Evolutionary conservation across 768 basidiomycete species (phyloP), one percentile per base, ranked within the genome.

Genomic region (Podaxis pistillaris): DNA sequence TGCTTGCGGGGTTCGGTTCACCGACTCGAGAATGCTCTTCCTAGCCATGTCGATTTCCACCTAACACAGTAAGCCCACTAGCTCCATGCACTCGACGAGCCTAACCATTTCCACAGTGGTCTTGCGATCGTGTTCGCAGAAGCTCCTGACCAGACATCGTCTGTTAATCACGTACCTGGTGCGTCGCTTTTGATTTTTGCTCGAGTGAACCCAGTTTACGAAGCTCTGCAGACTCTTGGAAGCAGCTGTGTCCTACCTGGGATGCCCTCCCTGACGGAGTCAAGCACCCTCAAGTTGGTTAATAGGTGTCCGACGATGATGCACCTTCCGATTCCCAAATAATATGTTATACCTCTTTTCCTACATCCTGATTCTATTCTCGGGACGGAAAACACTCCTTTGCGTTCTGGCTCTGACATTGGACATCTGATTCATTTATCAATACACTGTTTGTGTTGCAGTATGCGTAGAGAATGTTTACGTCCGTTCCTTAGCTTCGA

Each of bases 111-210:
- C 58, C 37, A 52, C 56, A 72, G 71, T 33, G 75, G 79, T 6
- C 70, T 73, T 12, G 73, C 76, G 3, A 69, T 74, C 30, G 73
- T 78, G 19, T 69, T 76, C 24, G 73, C 75, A 24, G 75, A 78
- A 66, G 69, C 72, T 60, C 63, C 67, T 22, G 63, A 58, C 17
- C 61, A 54, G 1, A 67, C 68, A 19, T 12, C 58, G 2, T 40
- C 40, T 9, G 60, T 51, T n/a, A 49, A 60, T 4, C 70, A 63
- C 62, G 19, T 11, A 17, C 33, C 17, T 9, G 28, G 46, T 47
- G 11, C 44, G 53, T 44, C 19, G 9, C 5, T 11, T n/a, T 22
- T 49, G 19, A 1, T 37, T n/a, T 52, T 19, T 19, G 4, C 8
- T 22, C 22, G 12, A 4, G 6, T 40, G 49, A 11, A 1, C 19